phyloP scores from a whole-genome alignment of 2,329 filamentous ascomycete genomes.

The Aspergillus fructus region DNA sequence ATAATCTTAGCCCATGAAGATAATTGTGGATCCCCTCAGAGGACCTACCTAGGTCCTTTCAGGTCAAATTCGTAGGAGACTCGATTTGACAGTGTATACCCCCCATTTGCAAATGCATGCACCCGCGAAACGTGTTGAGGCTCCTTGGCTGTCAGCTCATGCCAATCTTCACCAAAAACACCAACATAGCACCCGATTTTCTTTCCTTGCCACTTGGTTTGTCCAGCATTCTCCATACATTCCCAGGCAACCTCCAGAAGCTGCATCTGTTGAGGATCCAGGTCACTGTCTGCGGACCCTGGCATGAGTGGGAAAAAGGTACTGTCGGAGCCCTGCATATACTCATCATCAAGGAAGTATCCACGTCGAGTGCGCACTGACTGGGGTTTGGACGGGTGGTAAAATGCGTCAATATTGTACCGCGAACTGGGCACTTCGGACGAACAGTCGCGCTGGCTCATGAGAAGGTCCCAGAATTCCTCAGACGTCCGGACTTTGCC shows the following conservation, averaged over 20 bases:
- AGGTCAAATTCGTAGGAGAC: constrained; percentile 9
- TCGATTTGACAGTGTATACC: constrained; percentile 15
- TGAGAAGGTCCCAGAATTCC: constrained; percentile 23
- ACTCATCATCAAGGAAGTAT: constrained; percentile 31
- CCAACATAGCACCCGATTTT: constrained; percentile 32
- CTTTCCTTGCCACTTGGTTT: constrained; percentile 27
- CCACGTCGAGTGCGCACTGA: constrained; percentile 16
- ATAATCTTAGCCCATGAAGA: too few relatives aligned
- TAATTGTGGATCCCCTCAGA: too few relatives aligned
- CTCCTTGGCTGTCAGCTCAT: constrained; percentile 21
- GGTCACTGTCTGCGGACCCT: not conserved
- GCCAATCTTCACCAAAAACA: constrained; percentile 26
- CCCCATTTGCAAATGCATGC: constrained; percentile 7
- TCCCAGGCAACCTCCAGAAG: constrained; percentile 34
- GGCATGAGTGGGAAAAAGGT: constrained; percentile 28
- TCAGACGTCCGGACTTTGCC: constrained; percentile 16
- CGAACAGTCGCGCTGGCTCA: constrained; percentile 16
- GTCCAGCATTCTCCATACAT: constrained; percentile 31
- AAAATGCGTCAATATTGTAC: constrained; percentile 25
- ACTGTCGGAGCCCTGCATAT: constrained; percentile 25
- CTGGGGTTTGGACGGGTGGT: constrained; percentile 14
- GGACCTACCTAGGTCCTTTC: too few relatives aligned
- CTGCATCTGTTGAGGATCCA: constrained; percentile 35
- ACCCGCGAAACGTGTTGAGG: constrained; percentile 12
- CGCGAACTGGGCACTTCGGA: constrained; percentile 19